A percentile compares a stretch with the other conserved stretches of the same genome.
phyloP scores from a whole-genome alignment of 2,329 filamentous ascomycete genomes.

The Huntiella decipiens region DNA sequence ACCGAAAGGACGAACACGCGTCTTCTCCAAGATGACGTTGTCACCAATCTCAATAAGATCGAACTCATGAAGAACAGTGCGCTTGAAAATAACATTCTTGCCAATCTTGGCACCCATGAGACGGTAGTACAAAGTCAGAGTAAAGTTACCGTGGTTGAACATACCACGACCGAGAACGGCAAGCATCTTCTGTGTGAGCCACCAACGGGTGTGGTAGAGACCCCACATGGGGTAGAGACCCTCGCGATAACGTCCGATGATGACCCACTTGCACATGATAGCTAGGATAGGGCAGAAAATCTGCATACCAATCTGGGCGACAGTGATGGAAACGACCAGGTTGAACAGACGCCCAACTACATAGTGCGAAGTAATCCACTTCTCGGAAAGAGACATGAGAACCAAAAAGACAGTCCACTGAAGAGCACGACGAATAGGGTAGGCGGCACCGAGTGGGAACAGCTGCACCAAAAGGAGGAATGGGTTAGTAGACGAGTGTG shows the following conservation, averaged over 20 bases:
- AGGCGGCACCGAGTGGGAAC: constrained; percentile 28
- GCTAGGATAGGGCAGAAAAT: constrained; percentile 25
- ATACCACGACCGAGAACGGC: constrained; percentile 28
- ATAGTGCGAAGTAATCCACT: constrained; percentile 21
- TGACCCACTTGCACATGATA: constrained; percentile 33
- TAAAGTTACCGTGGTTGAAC: constrained; percentile 23
- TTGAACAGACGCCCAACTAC: constrained; percentile 29
- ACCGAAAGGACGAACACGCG: constrained; percentile 32
- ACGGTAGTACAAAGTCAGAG: constrained; percentile 27
- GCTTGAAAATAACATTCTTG: constrained; percentile 27
- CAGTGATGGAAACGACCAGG: constrained; percentile 25
- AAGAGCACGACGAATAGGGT: constrained; percentile 30
- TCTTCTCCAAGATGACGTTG: constrained; percentile 26
- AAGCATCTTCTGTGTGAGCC: constrained; percentile 35
- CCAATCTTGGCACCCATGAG: constrained; percentile 35
- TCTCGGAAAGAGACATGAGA: constrained; percentile 22
- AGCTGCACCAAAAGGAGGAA: constrained; percentile 31
- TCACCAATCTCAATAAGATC: constrained; percentile 36
- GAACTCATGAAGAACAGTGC: constrained; percentile 31
- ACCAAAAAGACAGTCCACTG: constrained; percentile 35
- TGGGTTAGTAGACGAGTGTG: constrained; percentile 29
- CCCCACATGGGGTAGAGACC: constrained; percentile 43
- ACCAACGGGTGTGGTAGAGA: constrained; percentile 37
- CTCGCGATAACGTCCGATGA: constrained; percentile 32
- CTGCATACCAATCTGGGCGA: constrained; percentile 23